Percentiles rank a stretch among this genome's conserved stretches.
These are phyloP conservation scores for Malus sieversii DNA, from an alignment of 306 rosid species.

Conservation along the genomic window DNA sequence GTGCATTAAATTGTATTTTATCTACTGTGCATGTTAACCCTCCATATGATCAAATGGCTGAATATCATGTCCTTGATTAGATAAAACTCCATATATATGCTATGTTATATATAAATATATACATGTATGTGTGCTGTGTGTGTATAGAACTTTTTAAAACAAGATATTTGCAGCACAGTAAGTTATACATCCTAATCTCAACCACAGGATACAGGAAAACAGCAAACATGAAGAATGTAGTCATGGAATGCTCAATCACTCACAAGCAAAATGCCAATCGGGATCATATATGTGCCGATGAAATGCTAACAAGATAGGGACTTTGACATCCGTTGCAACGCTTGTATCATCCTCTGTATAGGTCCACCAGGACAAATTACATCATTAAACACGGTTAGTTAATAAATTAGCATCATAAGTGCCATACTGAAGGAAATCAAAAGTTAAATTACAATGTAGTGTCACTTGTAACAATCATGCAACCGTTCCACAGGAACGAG, in stretches of 20 bases:
- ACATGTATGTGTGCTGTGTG: neutral
- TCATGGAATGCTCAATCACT: constrained; percentile 23
- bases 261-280: constrained; percentile 88
- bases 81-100: neutral
- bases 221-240: constrained; percentile 1
- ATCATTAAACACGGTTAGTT: neutral
- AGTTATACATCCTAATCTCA: constrained; percentile 8
- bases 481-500: neutral
- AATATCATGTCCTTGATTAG: neutral
- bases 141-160: neutral
- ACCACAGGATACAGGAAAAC: neutral
- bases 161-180: neutral
- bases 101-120: neutral
- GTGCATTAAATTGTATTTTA: neutral
- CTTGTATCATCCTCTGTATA: constrained; percentile 96
- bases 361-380: neutral
- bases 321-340: constrained; percentile 62
- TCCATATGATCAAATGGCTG: neutral
- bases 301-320: constrained; percentile 78
- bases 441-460: neutral
- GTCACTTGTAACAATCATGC: neutral
- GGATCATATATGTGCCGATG: constrained; percentile 65
- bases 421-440: neutral
- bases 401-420: neutral
- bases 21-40: neutral